A percentile compares a stretch with the other conserved stretches of the same genome.
Evolutionary conservation across 257 asterid genomes (phyloP).

Genomic region (Galeopsis tetrahit): DNA sequence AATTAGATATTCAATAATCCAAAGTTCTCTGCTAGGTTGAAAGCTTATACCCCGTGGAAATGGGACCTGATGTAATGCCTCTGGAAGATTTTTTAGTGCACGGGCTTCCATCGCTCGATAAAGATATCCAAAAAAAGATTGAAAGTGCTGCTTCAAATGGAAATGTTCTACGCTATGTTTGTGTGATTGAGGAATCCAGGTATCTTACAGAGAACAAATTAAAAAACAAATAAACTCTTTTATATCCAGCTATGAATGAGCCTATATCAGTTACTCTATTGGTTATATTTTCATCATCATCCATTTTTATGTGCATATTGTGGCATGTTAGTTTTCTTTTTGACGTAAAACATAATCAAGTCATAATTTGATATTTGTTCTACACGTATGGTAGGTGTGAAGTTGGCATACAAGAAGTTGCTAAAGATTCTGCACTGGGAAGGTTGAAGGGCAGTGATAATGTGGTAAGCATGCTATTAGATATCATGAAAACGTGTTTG

Average conservation of each 20-base stretch:
- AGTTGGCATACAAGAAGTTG: constrained; percentile 90
- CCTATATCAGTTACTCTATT: constrained; percentile 21
- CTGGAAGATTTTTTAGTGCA: constrained; percentile 68
- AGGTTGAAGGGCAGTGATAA: constrained; percentile 92
- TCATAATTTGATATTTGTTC: constrained; percentile 18
- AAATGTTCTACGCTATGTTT: constrained; percentile 88
- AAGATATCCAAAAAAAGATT: constrained; percentile 60
- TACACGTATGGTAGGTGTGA: constrained; percentile 61
- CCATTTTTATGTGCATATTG: constrained; percentile 12
- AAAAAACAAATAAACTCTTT: not conserved
- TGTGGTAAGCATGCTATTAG: constrained; percentile 50
- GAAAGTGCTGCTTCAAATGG: constrained; percentile 70
- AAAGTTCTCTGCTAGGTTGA: constrained; percentile 56
- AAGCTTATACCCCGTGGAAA: constrained; percentile 85
- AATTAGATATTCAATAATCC: constrained; percentile 21
- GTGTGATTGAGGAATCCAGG: constrained; percentile 81
- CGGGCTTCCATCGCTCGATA: constrained; percentile 81
- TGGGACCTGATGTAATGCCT: constrained; percentile 80
- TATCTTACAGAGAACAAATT: too few species aligned
- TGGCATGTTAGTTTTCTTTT: not conserved
- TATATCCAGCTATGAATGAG: not conserved
- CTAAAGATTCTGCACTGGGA: constrained; percentile 85
- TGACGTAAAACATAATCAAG: not conserved
- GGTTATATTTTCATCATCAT: constrained; percentile 17
- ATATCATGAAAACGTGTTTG: too few species aligned